A percentile compares a stretch with the other conserved stretches of the same genome.
These are phyloP conservation scores for Yarrowia sp. DNA, from an alignment of 805 yeast species.

Conservation along the genomic window DNA sequence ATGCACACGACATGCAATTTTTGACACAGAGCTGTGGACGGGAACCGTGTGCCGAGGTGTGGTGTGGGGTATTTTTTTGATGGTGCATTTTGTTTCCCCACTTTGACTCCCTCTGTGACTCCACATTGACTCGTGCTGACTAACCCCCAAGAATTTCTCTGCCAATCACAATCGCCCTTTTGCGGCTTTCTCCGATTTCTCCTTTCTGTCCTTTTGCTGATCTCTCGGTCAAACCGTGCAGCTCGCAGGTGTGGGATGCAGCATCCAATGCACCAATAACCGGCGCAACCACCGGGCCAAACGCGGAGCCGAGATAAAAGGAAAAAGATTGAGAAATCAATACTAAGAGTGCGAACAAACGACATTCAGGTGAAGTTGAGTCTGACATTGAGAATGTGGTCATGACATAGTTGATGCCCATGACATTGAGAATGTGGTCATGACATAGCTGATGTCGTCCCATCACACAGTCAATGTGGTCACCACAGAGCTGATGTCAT, in stretches of 20 bases:
- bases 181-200: neutral
- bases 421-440: neutral
- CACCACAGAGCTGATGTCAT: too few species aligned
- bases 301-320: conserved; percentile 8
- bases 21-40: too few species aligned
- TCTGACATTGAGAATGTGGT: too few species aligned
- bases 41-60: too few species aligned
- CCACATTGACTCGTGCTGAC: too few species aligned
- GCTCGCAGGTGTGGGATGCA: neutral
- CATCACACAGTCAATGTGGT: neutral
- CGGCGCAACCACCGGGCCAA: neutral
- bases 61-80: too few species aligned
- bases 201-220: neutral
- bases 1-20: too few species aligned
- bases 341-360: too few species aligned
- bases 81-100: too few species aligned
- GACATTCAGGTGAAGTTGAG: too few species aligned
- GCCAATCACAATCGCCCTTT: neutral
- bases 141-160: neutral
- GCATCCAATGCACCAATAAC: neutral
- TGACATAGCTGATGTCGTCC: neutral
- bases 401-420: neutral
- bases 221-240: conserved; percentile 16
- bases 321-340: too few species aligned
- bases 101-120: too few species aligned